These are phyloP conservation scores for Ascosphaera pollenicola DNA, from an alignment of 2,329 filamentous ascomycete genomes.

Conservation along the genomic window DNA sequence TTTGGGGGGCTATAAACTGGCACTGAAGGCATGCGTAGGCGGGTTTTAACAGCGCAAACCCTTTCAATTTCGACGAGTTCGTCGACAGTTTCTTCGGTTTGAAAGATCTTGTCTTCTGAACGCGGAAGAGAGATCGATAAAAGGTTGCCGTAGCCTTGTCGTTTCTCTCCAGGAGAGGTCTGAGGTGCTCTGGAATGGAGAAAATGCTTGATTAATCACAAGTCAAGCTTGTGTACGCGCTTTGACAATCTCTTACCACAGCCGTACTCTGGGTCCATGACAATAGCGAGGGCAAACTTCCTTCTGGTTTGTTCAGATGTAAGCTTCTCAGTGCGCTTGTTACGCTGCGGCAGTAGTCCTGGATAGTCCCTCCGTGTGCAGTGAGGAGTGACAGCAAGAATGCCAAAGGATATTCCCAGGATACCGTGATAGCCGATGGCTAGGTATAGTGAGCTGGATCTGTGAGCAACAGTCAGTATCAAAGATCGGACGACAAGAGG, in stretches of 20 bases:
- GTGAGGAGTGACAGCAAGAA: too few species aligned
- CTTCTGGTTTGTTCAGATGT: too few species aligned
- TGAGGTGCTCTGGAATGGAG: slow-evolving; percentile 16
- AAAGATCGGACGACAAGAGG: too few species aligned
- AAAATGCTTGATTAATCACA: neutral
- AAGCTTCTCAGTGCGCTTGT: too few species aligned
- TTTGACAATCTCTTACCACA: slow-evolving; percentile 14
- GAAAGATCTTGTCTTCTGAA: slow-evolving; percentile 11
- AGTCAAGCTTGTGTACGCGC: neutral
- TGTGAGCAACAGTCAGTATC: too few species aligned
- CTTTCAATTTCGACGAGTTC: slow-evolving; percentile 6
- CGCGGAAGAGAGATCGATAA: slow-evolving; percentile 13
- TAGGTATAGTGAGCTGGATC: too few species aligned
- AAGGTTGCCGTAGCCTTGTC: slow-evolving; percentile 15
- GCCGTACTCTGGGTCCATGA: slow-evolving; percentile 19
- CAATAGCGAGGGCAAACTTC: neutral
- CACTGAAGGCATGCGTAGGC: slow-evolving; percentile 19
- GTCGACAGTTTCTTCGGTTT: slow-evolving; percentile 8
- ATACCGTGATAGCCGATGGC: too few species aligned
- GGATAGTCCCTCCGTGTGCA: too few species aligned
- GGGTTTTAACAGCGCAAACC: slow-evolving; percentile 13
- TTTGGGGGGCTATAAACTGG: slow-evolving; percentile 11
- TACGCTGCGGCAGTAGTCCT: too few species aligned
- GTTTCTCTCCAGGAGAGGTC: slow-evolving; percentile 12
- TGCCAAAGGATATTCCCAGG: too few species aligned